These are phyloP conservation scores for Vicia villosa DNA, from an alignment of 306 rosid genomes.

Conservation along the genomic window DNA sequence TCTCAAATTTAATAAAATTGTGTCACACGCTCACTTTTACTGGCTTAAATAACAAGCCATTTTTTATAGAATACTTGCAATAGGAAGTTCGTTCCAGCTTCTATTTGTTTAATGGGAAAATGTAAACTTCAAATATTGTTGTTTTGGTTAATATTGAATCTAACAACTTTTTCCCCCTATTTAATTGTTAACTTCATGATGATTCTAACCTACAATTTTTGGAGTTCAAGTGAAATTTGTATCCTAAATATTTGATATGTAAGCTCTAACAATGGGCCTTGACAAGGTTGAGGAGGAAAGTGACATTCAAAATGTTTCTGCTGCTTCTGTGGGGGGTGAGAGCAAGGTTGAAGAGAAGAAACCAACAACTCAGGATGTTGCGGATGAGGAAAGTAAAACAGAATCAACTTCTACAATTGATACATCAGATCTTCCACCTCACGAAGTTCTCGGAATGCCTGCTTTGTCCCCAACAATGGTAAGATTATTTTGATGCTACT, in stretches of 20 bases:
- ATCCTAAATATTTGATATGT: conserved; percentile 37
- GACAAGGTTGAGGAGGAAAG: conserved; percentile 84
- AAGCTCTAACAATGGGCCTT: conserved; percentile 46
- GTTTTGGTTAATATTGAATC: conserved; percentile 32
- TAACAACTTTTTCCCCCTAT: conserved; percentile 9
- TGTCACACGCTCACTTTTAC: not conserved
- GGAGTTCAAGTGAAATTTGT: conserved; percentile 20
- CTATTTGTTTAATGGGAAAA: conserved; percentile 9
- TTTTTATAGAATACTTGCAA: conserved; percentile 8
- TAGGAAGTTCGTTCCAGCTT: conserved; percentile 23
- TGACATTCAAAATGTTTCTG: conserved; percentile 78
- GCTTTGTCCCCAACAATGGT: conserved; percentile 99
- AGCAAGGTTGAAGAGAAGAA: conserved; percentile 50
- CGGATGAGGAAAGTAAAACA: conserved; percentile 47
- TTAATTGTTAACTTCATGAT: conserved; percentile 21
- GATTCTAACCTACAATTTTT: conserved; percentile 19
- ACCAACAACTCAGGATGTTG: conserved; percentile 45
- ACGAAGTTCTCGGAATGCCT: conserved; percentile 79
- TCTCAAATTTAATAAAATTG: conserved; percentile 7
- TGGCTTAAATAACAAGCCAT: conserved; percentile 21
- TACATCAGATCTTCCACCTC: conserved; percentile 83
- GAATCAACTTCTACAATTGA: conserved; percentile 62
- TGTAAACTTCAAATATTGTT: conserved; percentile 4
- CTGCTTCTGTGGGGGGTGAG: conserved; percentile 50
- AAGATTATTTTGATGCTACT: conserved; percentile 34